Conservation (phyloP, 2,329 filamentous ascomycete species). For the Raffaelea arxii region DNA sequence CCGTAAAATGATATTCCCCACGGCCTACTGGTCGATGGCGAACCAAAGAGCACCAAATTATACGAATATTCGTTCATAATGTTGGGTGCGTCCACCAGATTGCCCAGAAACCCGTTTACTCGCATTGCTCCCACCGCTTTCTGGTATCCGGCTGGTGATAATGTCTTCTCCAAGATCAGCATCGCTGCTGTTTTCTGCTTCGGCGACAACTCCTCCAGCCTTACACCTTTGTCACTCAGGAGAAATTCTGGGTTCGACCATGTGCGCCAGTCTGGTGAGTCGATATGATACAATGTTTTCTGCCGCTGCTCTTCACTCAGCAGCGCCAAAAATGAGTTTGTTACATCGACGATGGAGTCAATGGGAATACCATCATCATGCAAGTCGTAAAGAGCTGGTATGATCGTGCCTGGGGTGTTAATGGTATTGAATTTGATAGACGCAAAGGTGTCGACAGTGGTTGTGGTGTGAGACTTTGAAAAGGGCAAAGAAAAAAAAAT, state of each 20-base stretch:
- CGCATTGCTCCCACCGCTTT: constrained; percentile 63
- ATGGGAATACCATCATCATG: constrained; percentile 57
- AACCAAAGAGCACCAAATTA: constrained; percentile 66
- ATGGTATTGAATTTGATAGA: no score
- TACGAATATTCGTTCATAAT: constrained; percentile 70
- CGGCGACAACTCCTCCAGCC: constrained; percentile 49
- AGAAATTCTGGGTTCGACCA: constrained; percentile 67
- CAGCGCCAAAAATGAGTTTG: constrained; percentile 32
- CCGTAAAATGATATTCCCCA: constrained; percentile 73
- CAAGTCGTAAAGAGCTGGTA: constrained; percentile 42
- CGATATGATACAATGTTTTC: constrained; percentile 48
- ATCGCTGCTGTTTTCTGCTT: constrained; percentile 40
- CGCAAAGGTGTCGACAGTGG: no score
- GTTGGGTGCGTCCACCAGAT: constrained; percentile 48
- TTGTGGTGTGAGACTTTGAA: no score
- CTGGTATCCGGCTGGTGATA: constrained; percentile 62
- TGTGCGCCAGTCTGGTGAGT: constrained; percentile 62
- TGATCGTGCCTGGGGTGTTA: constrained; percentile 41
- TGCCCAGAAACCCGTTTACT: constrained; percentile 65
- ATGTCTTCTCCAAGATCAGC: constrained; percentile 42
- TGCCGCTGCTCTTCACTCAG: constrained; percentile 39
- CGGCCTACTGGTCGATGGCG: constrained; percentile 42
- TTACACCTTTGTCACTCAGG: constrained; percentile 56
- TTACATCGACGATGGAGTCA: constrained; percentile 41
- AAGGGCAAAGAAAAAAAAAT: no score